Base-by-base conservation (phyloP, 1,284 basidiomycete genomes). In the Somion occarium region DNA sequence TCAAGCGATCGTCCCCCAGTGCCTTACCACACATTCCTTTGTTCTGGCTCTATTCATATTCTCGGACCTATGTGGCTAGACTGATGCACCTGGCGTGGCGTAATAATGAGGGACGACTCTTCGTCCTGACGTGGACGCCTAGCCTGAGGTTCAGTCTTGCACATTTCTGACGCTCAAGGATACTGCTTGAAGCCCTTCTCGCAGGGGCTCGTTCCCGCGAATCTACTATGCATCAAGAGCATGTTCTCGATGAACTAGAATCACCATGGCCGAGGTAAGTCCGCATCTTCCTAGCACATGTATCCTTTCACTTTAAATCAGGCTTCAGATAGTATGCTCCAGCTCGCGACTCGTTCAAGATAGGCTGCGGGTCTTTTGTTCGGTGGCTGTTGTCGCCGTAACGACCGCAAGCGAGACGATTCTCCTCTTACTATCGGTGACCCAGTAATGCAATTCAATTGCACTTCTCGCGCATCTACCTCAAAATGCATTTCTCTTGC, bases 11-110 rank as follows among this genome's bases (percentile, higher is more conserved):
- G 20, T 49, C 37, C 48, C 48, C 48, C 48, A 49, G 48, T 49
- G 24, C 48, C 48, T 49, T 41, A 49, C 48, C 48, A 37, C 48
- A 26, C 48, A 48, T 49, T 39, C 24, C 48, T 42, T 19, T 26
- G 48, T 49, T 42, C 26, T 19, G 23, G 48, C 3, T 24, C 30
- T 38, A 39, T 39, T 27, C 22, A 37, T 23, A 27, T 38, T 23
- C 20, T 34, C 46, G 46, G 46, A 48, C 19, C 46, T 37, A 20
- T n/a, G 30, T 38, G 20, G 26, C 26, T 23, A 43, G 42, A 43
- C 42, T 43, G 5, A 7, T 5, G 20, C 24, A 22, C 13, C 20
- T 19, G 42, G 18, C 13, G 42, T 43, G 42, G 42, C 42, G 42
- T 43, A 43, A 43, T 43, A 22, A 23, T 34, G 30, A 34, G 30